Conservation (phyloP, 208 protist species). For the Trichomonas vaginalis region DNA sequence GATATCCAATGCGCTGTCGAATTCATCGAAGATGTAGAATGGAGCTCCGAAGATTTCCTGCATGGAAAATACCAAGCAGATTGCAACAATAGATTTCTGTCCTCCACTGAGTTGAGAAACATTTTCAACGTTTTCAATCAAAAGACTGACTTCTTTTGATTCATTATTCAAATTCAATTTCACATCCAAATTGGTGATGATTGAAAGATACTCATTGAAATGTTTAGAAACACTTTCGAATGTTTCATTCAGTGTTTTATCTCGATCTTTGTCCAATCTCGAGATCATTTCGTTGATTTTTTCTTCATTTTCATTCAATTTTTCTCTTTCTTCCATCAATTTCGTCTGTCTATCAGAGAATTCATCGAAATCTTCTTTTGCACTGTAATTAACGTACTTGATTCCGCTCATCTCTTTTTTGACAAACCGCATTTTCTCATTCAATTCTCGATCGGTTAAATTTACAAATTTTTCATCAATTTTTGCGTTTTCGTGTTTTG, state of each 20-base stretch:
- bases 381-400: background rate
- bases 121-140: background rate
- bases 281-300: background rate
- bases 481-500: no score
- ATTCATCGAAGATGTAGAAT: slow-evolving; percentile 16
- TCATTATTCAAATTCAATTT: background rate
- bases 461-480: no score
- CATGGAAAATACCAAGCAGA: background rate
- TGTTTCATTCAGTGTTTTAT: background rate
- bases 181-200: background rate
- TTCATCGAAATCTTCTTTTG: background rate
- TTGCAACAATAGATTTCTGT: background rate
- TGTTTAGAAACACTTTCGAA: background rate
- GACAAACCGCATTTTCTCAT: no score
- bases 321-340: background rate
- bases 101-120: slow-evolving; percentile 10
- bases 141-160: background rate
- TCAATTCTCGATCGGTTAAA: no score
- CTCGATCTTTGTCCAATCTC: background rate
- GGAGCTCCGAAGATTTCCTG: background rate
- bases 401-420: background rate
- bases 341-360: background rate
- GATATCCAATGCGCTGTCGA: background rate
- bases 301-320: background rate
- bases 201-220: no score